Percentiles rank a stretch among this genome's conserved stretches.
Evolutionary conservation across 345 rosid species (phyloP).

Genomic region (Rhodamnia argentea): DNA sequence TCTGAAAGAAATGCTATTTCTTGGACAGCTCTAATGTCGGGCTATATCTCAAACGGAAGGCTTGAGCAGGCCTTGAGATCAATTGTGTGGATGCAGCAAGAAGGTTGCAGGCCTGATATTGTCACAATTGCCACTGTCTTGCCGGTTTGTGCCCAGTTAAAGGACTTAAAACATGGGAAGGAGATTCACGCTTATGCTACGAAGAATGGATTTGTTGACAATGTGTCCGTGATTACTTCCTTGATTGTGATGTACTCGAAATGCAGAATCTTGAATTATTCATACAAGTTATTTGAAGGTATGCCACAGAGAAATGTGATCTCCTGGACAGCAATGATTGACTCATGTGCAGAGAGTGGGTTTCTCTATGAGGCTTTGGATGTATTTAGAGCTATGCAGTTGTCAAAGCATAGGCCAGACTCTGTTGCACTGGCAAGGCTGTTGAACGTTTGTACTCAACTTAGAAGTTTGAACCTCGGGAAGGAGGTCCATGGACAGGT

Average conservation of each 20-base stretch:
- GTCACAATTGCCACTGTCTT: conserved; percentile 67
- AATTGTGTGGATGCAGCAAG: conserved; percentile 92
- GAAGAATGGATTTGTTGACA: conserved; percentile 61
- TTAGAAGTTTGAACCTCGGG: conserved; percentile 51
- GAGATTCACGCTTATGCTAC: conserved; percentile 79
- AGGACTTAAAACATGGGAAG: conserved; percentile 62
- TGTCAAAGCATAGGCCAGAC: conserved; percentile 63
- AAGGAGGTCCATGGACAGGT: conserved; percentile 70
- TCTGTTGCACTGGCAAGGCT: conserved; percentile 61
- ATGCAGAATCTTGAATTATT: conserved; percentile 42
- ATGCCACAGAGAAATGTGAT: conserved; percentile 51
- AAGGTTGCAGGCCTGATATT: conserved; percentile 68
- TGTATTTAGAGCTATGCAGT: conserved; percentile 54
- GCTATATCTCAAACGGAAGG: conserved; percentile 65
- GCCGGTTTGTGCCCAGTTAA: conserved; percentile 65
- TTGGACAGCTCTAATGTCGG: conserved; percentile 92
- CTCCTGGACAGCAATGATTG: conserved; percentile 72
- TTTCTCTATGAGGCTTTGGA: conserved; percentile 22
- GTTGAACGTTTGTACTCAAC: conserved; percentile 39
- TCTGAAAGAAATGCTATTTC: conserved; percentile 54
- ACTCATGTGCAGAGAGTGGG: conserved; percentile 36
- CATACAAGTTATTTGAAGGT: conserved; percentile 41
- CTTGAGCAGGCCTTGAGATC: conserved; percentile 82
- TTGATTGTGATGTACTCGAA: conserved; percentile 82
- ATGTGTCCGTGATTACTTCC: conserved; percentile 60